Conservation (phyloP, 2,329 filamentous ascomycete species). For the Fusarium sp. region DNA sequence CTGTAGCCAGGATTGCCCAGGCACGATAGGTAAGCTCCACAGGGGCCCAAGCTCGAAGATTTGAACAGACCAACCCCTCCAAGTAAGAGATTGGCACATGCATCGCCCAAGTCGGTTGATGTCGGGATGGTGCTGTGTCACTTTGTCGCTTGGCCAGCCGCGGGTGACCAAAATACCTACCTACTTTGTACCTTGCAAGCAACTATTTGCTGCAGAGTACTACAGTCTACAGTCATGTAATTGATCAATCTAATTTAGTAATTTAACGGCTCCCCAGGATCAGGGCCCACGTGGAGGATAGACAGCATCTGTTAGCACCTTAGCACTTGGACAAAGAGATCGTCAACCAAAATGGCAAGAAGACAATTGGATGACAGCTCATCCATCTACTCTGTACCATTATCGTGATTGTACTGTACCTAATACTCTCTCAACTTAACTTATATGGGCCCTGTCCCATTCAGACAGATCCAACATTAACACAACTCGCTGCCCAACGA, state of each 20-base stretch:
- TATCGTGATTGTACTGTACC: neutral
- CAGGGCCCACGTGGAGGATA: slow-evolving; percentile 40
- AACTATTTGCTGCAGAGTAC: neutral
- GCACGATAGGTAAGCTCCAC: slow-evolving; percentile 11
- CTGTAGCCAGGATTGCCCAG: slow-evolving; percentile 6
- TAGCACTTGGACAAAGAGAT: neutral
- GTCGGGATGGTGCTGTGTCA: slow-evolving; percentile 41
- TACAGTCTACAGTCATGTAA: slow-evolving; percentile 13
- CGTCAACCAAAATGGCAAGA: neutral
- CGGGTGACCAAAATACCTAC: slow-evolving; percentile 5
- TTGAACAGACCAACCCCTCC: neutral
- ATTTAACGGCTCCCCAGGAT: slow-evolving; percentile 13
- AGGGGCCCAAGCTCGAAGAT: slow-evolving; percentile 5
- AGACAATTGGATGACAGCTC: slow-evolving; percentile 10
- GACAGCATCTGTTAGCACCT: neutral
- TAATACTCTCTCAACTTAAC: neutral
- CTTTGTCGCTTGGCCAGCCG: slow-evolving; percentile 20
- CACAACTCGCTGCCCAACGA: slow-evolving; percentile 10
- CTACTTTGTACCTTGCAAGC: neutral
- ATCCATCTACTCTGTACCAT: neutral
- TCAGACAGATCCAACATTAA: slow-evolving; percentile 4
- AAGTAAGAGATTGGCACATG: slow-evolving; percentile 27
- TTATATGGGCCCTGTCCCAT: slow-evolving; percentile 8
- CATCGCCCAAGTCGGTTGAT: slow-evolving; percentile 46
- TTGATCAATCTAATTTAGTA: slow-evolving; percentile 8